phyloP scores from a whole-genome alignment of 179 eudicot species.

The Actinidia arguta region DNA sequence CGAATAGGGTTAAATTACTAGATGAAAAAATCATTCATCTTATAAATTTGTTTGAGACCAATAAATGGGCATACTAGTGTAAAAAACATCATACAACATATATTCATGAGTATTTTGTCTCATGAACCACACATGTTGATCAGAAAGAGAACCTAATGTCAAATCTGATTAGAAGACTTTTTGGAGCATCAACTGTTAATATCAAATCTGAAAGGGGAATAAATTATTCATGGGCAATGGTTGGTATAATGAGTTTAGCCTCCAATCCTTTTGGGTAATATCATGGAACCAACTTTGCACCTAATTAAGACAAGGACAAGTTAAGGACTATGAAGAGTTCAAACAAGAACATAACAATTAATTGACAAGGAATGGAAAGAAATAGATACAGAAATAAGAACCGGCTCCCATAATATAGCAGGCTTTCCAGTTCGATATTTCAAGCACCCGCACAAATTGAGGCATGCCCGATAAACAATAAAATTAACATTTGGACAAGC shows the following conservation, averaged over 20 bases:
- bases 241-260: constrained; percentile 18
- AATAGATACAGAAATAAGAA: constrained; percentile 23
- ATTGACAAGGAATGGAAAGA: not conserved
- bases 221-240: constrained; percentile 21
- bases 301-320: constrained; percentile 35
- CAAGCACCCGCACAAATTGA: constrained; percentile 54
- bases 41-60: no score
- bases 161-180: constrained; percentile 40
- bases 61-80: no score
- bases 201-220: constrained; percentile 22
- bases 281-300: constrained; percentile 79
- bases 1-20: no score
- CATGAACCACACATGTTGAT: no score
- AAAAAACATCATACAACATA: no score
- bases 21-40: no score
- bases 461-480: constrained; percentile 26
- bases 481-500: constrained; percentile 1
- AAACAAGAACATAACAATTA: not conserved
- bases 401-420: constrained; percentile 69
- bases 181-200: constrained; percentile 26
- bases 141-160: constrained; percentile 50
- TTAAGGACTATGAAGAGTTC: constrained; percentile 8
- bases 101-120: no score
- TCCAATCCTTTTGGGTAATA: constrained; percentile 34
- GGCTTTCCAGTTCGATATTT: constrained; percentile 55